These are phyloP conservation scores for Claviceps arundinis DNA, from an alignment of 2,329 filamentous ascomycete species.

Conservation along the genomic window DNA sequence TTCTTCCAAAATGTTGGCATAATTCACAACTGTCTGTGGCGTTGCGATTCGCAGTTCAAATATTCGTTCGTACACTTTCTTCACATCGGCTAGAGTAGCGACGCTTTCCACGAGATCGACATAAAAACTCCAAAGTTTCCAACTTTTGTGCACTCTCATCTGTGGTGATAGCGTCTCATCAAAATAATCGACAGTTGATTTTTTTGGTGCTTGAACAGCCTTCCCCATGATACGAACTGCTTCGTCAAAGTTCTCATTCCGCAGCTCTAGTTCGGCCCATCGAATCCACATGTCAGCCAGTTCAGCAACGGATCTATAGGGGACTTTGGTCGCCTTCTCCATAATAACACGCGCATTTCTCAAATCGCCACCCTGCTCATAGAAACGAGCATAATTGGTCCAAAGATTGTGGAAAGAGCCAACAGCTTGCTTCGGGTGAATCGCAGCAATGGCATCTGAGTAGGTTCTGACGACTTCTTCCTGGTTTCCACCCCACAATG, in stretches of 20 bases:
- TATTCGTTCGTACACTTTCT: slow-evolving; percentile 89
- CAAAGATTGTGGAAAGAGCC: slow-evolving; percentile 91
- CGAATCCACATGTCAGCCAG: slow-evolving; percentile 98
- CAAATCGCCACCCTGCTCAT: slow-evolving; percentile 76
- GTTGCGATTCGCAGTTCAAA: slow-evolving; percentile 97
- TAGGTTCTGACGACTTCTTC: slow-evolving; percentile 87
- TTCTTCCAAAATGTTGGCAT: slow-evolving; percentile 88
- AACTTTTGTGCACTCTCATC: slow-evolving; percentile 95
- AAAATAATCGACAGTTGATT: slow-evolving; percentile 98
- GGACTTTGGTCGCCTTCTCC: slow-evolving; percentile 95
- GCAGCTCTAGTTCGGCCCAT: slow-evolving; percentile 96
- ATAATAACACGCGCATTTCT: slow-evolving; percentile 81
- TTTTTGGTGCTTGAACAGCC: slow-evolving; percentile 89
- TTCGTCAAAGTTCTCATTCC: slow-evolving; percentile 89
- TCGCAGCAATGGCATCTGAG: slow-evolving; percentile 82
- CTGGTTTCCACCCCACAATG: slow-evolving; percentile 88
- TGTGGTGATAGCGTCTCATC: slow-evolving; percentile 89
- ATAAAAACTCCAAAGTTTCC: slow-evolving; percentile 99
- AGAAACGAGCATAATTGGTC: slow-evolving; percentile 95
- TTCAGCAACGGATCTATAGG: slow-evolving; percentile 94
- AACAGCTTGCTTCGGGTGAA: slow-evolving; percentile 85
- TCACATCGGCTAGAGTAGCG: slow-evolving; percentile 78
- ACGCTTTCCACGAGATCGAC: slow-evolving; percentile 96
- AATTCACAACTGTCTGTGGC: slow-evolving; percentile 96
- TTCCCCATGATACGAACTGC: slow-evolving; percentile 95